Evolutionary conservation across 2,329 filamentous ascomycete genomes (phyloP), one percentile per base, ranked within the genome.

Genomic region (Cadophora luteo-olivacea): DNA sequence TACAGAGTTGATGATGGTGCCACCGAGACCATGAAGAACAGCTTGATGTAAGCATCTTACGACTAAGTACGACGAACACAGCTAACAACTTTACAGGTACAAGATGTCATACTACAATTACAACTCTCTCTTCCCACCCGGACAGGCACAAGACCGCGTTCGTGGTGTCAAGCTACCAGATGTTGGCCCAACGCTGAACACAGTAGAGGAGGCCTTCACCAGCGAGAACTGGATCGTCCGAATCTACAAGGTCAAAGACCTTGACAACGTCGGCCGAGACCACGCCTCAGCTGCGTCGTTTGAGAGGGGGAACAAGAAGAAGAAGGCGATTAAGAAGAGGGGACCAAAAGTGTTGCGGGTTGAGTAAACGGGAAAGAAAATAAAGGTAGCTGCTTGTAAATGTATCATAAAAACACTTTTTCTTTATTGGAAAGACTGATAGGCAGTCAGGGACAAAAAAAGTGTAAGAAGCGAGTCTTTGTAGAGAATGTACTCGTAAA

Each of bases 41-140:
- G 94, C 82, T 87, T 99, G 86, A 97, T 98, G 95, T 97, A 87
- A 87, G 92, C 84, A 64, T 33, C 33, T 48, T 55, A 33, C 19
- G 24, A 51, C 41, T 48, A 24, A 29, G 2, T 7, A 14, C 4
- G 29, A 29, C n/a, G 33, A 49, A 24, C 19, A 8, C 41, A 68
- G 70, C 76, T 79, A 68, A 77, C 68, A 66, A 66, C 38, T 3
- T 38, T 57, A 64, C 65, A 97, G 94, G 93, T 99, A 99, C 89
- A 99, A 99, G 87, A 97, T 99, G 94, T 97, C 94, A 25, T 99
- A 99, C 87, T 92, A 99, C 88, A 98, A 98, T 86, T 99, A 92
- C 85, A 88, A 95, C 81, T 84, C 87, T 58, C 89, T 99, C 71
- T 99, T 98, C 87, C 95, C 94, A 55, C 86, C 91, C 1, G 96